Conservation (phyloP, 106 monocot genomes). For the Dendrobium nobile region DNA sequence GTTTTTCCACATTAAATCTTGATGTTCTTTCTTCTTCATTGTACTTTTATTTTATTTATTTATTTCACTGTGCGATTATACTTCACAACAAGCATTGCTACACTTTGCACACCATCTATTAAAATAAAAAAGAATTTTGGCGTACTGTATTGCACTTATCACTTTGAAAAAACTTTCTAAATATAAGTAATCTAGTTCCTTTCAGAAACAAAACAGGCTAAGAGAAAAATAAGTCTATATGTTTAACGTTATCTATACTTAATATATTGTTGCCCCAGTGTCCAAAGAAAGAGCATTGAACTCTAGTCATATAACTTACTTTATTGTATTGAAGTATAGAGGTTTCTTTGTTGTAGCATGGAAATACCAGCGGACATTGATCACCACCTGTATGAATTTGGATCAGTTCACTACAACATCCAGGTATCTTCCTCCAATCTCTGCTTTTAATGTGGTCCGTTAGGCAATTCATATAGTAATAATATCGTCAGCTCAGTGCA, state of each 20-base stretch:
- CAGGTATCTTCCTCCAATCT: slow-evolving; percentile 24
- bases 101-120: too few species aligned
- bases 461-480: too few species aligned
- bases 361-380: slow-evolving; percentile 38
- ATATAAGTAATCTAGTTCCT: background rate
- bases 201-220: background rate
- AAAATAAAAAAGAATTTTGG: too few species aligned
- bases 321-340: background rate
- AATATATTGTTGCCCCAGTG: background rate
- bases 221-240: background rate
- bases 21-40: too few species aligned
- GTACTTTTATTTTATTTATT: too few species aligned
- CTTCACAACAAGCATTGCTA: too few species aligned
- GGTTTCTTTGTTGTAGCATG: slow-evolving; percentile 17
- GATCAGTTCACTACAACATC: slow-evolving; percentile 54
- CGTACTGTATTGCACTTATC: too few species aligned
- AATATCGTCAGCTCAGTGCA: too few species aligned
- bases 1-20: too few species aligned
- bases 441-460: background rate
- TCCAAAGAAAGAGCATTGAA: background rate
- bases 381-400: slow-evolving; percentile 56
- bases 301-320: background rate
- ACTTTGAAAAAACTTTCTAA: too few species aligned
- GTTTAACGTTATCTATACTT: background rate
- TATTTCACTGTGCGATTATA: too few species aligned